Base-by-base conservation (phyloP, 2,329 filamentous ascomycete genomes). In the Lasiodiplodia sp. region DNA sequence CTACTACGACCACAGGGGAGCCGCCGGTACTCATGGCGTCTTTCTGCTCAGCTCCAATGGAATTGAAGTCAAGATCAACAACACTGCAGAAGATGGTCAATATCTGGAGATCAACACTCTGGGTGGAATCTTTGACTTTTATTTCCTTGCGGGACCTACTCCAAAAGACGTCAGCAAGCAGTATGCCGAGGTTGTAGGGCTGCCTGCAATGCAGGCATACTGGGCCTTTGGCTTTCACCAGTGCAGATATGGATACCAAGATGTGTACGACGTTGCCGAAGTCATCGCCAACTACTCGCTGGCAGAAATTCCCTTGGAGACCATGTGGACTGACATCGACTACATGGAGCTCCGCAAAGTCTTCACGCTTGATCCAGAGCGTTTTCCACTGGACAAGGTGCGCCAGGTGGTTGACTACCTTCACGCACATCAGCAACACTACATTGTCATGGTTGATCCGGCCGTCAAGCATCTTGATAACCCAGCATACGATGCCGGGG, bases 21-120 rank as follows among this genome's bases (percentile, higher is more conserved):
- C 80, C 31, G 71, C 72, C 5, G 78, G 78, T 7, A 79, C 78
- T 6, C 78, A 79, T 66, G 78, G 76, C 49, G 78, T 79, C 12
- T 78, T 79, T 66, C 55, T 79, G 25, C 74, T 77, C 18, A 78
- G 72, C 68, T 75, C 75, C 2, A 72, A 73, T 51, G 78, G 78
- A 40, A 94, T 94, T 89, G 91, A 94, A 70, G 84, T 94, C 76
- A 90, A 90, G 72, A 89, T 94, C 77, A 86, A 93, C 76, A 86
- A 88, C 71, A 87, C 86, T 1, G 79, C 82, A 5, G 78, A 83
- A 28, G 82, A 85, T 8, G 84, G 86, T 7, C 89, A 94, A 75
- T 93, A 90, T 69, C 85, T 96, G 5, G 91, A 94, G 78, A 96
- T 94, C 81, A 93, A 94, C 77, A 88, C 88, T 1, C 84, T 95